Evolutionary conservation across 1,139 yeast species (phyloP).

Genomic region (Candida buenavistaensis): DNA sequence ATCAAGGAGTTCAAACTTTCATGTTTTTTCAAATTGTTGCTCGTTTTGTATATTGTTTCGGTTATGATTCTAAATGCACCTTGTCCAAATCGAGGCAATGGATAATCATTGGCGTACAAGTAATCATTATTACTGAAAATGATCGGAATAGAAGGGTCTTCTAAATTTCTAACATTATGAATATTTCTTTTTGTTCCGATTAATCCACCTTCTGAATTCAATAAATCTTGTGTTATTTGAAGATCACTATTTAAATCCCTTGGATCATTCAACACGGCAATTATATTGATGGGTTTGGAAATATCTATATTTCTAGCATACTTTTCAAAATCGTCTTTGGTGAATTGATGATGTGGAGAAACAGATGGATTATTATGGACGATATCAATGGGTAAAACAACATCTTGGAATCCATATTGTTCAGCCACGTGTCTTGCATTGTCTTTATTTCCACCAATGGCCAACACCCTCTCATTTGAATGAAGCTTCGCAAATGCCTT

Average conservation of each 20-base stretch:
- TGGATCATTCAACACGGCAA: constrained; percentile 88
- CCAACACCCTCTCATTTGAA: constrained; percentile 62
- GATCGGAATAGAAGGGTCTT: constrained; percentile 70
- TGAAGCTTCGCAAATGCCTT: constrained; percentile 49
- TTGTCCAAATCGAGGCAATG: constrained; percentile 83
- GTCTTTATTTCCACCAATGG: constrained; percentile 82
- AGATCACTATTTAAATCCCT: constrained; percentile 86
- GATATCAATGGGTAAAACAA: constrained; percentile 74
- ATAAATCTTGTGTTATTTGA: constrained; percentile 73
- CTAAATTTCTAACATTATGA: constrained; percentile 13
- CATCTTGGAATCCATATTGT: constrained; percentile 78
- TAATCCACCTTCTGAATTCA: constrained; percentile 63
- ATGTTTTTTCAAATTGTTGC: constrained; percentile 46
- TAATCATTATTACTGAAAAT: constrained; percentile 86
- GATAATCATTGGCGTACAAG: constrained; percentile 86
- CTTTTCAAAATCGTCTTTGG: constrained; percentile 44
- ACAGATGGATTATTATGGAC: constrained; percentile 56
- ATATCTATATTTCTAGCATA: constrained; percentile 39
- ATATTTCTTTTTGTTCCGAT: constrained; percentile 59
- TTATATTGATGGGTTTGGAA: constrained; percentile 63
- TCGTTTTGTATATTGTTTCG: constrained; percentile 60
- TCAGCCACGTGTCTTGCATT: constrained; percentile 69
- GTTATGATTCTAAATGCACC: constrained; percentile 78
- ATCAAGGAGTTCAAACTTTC: constrained; percentile 54
- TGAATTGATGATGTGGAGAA: constrained; percentile 71